phyloP scores from a whole-genome alignment of 305 asterid species.

The Fraxinus floribunda region DNA sequence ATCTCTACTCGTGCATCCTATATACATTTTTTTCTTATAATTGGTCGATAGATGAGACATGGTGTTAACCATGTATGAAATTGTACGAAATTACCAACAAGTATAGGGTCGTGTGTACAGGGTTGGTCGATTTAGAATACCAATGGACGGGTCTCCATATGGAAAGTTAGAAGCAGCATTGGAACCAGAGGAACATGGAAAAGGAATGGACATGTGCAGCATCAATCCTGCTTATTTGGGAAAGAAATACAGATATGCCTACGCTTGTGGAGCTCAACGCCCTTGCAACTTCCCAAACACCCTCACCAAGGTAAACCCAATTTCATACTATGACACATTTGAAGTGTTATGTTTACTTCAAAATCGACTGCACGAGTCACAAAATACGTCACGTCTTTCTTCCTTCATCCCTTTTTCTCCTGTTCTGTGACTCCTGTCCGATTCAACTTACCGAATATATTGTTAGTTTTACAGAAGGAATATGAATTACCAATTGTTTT shows the following conservation, averaged over 20 bases:
- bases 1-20: not conserved
- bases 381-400: not conserved
- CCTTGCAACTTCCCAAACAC: constrained; percentile 98
- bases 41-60: not conserved
- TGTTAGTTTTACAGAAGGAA: not conserved
- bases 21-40: not conserved
- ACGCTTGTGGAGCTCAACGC: constrained; percentile 92
- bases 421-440: not conserved
- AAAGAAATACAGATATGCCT: constrained; percentile 77
- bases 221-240: constrained; percentile 71
- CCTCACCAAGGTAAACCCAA: constrained; percentile 65
- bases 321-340: not conserved
- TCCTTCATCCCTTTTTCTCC: not conserved
- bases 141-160: constrained; percentile 71
- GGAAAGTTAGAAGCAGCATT: constrained; percentile 82
- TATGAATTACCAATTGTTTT: constrained; percentile 1
- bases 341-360: not conserved
- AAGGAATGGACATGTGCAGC: constrained; percentile 96
- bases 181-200: constrained; percentile 88
- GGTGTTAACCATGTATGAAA: not conserved
- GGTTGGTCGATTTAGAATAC: constrained; percentile 86
- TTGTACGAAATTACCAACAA: not conserved
- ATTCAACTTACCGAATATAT: not conserved
- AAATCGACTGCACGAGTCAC: not conserved
- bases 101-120: constrained; percentile 26